A percentile compares a stretch with the other conserved stretches of the same genome.
Evolutionary conservation across 805 yeast species (phyloP).

Genomic region (Yarrowia keelungensis): DNA sequence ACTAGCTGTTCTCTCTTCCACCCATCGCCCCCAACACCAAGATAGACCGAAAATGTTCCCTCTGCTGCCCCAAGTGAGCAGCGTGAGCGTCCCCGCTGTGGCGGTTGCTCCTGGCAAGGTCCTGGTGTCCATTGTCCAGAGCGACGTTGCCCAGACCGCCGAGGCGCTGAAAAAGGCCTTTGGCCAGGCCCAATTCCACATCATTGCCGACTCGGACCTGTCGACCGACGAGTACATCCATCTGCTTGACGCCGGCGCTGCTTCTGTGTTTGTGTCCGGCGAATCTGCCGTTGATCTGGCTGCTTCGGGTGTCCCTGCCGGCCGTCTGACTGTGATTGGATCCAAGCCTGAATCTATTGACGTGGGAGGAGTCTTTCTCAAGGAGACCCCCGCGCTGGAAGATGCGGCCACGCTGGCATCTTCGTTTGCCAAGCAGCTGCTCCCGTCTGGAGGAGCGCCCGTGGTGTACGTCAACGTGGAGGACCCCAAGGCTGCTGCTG

Average conservation of each 20-base stretch:
- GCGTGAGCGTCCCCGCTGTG: slow-evolving; percentile 9
- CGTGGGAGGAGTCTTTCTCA: slow-evolving; percentile 41
- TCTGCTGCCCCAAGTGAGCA: slow-evolving; percentile 30
- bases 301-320: slow-evolving; percentile 60
- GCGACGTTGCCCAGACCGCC: slow-evolving; percentile 15
- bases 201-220: slow-evolving; percentile 34
- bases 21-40: too few species aligned
- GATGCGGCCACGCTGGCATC: slow-evolving; percentile 23
- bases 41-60: slow-evolving; percentile 15
- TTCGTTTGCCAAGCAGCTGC: slow-evolving; percentile 18
- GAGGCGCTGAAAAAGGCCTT: slow-evolving; percentile 23
- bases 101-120: slow-evolving; percentile 29
- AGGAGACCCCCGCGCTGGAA: slow-evolving; percentile 23
- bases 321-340: slow-evolving; percentile 53
- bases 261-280: slow-evolving; percentile 54
- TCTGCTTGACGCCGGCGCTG: slow-evolving; percentile 68
- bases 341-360: slow-evolving; percentile 40
- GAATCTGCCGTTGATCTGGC: slow-evolving; percentile 50
- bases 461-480: slow-evolving; percentile 43
- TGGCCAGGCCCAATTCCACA: slow-evolving; percentile 38
- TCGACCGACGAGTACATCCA: slow-evolving; percentile 56
- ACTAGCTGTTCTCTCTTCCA: too few species aligned
- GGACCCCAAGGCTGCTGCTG: slow-evolving; percentile 19
- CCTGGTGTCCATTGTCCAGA: slow-evolving; percentile 10
- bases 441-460: slow-evolving; percentile 39